Evolutionary conservation across 768 basidiomycete genomes (phyloP).

Genomic region (Ramaria rubella): DNA sequence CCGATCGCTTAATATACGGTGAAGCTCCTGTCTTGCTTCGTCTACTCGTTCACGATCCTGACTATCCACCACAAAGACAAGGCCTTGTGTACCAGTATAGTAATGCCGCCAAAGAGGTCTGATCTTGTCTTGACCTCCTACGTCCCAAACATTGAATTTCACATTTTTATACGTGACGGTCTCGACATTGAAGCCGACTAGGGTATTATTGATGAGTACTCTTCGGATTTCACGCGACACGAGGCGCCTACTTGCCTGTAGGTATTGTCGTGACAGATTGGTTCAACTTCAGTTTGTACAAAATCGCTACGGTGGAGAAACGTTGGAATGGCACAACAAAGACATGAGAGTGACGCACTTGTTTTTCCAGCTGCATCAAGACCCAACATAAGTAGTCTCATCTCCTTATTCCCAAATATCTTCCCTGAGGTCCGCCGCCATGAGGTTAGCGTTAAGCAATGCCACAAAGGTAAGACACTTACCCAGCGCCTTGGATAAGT

Average conservation of each 20-base stretch:
- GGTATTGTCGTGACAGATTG: constrained; percentile 98
- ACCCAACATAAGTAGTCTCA: constrained; percentile 94
- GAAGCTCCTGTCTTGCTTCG: constrained; percentile 92
- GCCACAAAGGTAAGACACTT: constrained; percentile 18
- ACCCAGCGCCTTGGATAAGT: constrained; percentile 82
- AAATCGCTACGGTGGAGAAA: constrained; percentile 59
- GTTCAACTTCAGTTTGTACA: constrained; percentile 98
- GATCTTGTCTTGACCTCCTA: constrained; percentile 99
- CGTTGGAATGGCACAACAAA: constrained; percentile 10
- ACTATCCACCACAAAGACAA: constrained; percentile 97
- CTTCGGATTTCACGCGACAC: neutral
- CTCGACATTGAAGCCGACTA: constrained; percentile 98
- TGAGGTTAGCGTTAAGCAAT: constrained; percentile 5
- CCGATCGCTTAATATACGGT: constrained; percentile 90
- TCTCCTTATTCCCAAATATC: constrained; percentile 98
- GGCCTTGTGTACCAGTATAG: constrained; percentile 97
- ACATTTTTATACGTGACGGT: constrained; percentile 99
- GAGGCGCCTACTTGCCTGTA: constrained; percentile 52
- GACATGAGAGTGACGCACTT: constrained; percentile 51
- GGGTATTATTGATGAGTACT: constrained; percentile 8
- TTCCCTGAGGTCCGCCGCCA: constrained; percentile 48
- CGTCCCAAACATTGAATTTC: constrained; percentile 93
- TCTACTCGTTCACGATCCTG: constrained; percentile 93
- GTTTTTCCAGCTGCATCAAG: constrained; percentile 98
- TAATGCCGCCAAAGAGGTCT: constrained; percentile 98